phyloP scores from a whole-genome alignment of 2,329 filamentous ascomycete genomes.

The Achaetomium macrosporum region DNA sequence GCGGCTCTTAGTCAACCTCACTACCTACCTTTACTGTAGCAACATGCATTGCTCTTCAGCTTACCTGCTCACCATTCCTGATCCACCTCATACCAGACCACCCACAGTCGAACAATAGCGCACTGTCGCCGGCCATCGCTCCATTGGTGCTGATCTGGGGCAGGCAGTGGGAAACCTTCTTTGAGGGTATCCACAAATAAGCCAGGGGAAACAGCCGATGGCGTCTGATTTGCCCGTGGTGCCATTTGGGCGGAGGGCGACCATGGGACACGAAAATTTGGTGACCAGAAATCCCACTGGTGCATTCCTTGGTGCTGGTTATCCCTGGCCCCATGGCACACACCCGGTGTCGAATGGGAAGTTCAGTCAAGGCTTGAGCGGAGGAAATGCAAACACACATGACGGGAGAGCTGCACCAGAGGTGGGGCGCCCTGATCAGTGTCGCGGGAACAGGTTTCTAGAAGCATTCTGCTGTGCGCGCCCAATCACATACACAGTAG shows the following conservation, averaged over 20 bases:
- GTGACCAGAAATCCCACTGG: neutral
- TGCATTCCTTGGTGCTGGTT: neutral
- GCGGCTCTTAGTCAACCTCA: too few relatives aligned
- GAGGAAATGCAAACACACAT: neutral
- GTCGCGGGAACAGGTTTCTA: constrained; percentile 19
- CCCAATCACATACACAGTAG: too few relatives aligned
- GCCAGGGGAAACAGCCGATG: neutral
- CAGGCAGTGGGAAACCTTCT: neutral
- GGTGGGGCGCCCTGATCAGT: constrained; percentile 6
- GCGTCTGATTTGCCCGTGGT: neutral
- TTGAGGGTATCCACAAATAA: neutral
- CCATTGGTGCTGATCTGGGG: neutral
- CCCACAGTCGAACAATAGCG: too few relatives aligned
- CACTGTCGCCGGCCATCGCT: neutral
- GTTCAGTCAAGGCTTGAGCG: neutral
- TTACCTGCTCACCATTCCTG: too few relatives aligned
- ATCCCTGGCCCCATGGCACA: neutral
- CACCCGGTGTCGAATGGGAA: neutral
- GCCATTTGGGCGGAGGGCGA: neutral
- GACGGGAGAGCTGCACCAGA: neutral
- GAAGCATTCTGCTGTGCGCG: constrained; percentile 19
- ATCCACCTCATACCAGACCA: too few relatives aligned
- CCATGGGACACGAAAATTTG: neutral
- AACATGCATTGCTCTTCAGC: too few relatives aligned
- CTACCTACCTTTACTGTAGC: too few relatives aligned